Conservation (phyloP, 306 rosid genomes). For the Calophaca sinica region DNA sequence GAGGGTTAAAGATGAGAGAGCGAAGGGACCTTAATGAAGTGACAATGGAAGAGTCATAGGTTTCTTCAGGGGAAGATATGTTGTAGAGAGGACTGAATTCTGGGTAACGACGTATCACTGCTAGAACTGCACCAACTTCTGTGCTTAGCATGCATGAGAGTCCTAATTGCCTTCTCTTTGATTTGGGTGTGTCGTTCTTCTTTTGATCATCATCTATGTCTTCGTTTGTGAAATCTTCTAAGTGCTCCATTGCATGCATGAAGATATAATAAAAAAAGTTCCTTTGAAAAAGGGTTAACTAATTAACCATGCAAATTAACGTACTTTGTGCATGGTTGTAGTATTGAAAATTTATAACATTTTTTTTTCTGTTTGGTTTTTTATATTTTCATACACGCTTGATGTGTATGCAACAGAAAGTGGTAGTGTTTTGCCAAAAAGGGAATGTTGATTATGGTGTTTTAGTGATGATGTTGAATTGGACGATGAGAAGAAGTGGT, state of each 20-base stretch:
- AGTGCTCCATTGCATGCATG: conserved; percentile 36
- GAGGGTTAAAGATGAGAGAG: conserved; percentile 74
- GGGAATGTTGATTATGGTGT: too few relatives aligned
- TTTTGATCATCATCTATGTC: conserved; percentile 12
- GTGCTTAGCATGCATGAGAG: conserved; percentile 92
- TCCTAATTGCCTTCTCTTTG: conserved; percentile 64
- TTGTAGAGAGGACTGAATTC: conserved; percentile 52
- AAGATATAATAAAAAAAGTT: too few relatives aligned
- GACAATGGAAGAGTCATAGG: conserved; percentile 56
- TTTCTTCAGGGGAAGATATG: conserved; percentile 50
- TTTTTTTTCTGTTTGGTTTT: not conserved
- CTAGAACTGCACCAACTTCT: conserved; percentile 81
- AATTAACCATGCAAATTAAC: too few relatives aligned
- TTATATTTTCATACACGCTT: not conserved
- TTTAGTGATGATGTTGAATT: not conserved
- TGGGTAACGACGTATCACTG: conserved; percentile 70
- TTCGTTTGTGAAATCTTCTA: conserved; percentile 36
- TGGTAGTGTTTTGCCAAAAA: not conserved
- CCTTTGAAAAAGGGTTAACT: too few relatives aligned
- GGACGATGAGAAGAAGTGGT: not conserved
- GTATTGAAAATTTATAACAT: not conserved
- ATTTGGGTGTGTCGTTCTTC: conserved; percentile 29
- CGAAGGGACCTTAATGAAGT: conserved; percentile 81
- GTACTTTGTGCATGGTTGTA: not conserved
- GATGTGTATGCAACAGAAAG: conserved; percentile 20